Evolutionary conservation across 163 green algal genomes (phyloP).

Genomic region (Chlorella variabilis): DNA sequence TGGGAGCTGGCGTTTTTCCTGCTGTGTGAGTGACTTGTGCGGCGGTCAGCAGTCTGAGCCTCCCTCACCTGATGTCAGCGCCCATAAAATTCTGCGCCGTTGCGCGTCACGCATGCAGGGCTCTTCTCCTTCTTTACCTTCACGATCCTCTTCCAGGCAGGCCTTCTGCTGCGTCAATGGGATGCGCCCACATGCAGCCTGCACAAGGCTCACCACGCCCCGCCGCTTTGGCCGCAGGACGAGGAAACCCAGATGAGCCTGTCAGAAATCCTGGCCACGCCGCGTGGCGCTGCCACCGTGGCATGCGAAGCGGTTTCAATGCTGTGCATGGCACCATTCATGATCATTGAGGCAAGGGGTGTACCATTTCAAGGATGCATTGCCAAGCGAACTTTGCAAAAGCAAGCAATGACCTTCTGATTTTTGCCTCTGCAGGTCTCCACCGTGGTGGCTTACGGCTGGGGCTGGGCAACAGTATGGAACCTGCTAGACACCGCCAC

Average conservation of each 20-base stretch:
- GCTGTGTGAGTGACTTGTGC: constrained; percentile 7
- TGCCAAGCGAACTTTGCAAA: too few species aligned
- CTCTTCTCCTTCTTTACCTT: constrained; percentile 32
- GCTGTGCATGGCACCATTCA: constrained; percentile 73
- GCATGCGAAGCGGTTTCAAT: constrained; percentile 46
- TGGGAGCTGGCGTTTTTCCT: constrained; percentile 39
- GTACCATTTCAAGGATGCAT: neutral
- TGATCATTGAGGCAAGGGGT: constrained; percentile 50
- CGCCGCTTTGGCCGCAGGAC: constrained; percentile 38
- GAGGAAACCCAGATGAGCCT: constrained; percentile 73
- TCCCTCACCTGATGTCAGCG: too few species aligned
- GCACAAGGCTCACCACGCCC: neutral
- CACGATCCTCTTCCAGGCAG: constrained; percentile 29
- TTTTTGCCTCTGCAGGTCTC: constrained; percentile 24
- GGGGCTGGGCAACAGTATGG: constrained; percentile 72
- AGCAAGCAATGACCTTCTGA: too few species aligned
- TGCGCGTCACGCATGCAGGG: too few species aligned
- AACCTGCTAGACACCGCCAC: constrained; percentile 75
- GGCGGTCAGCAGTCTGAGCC: too few species aligned
- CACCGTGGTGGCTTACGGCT: constrained; percentile 69
- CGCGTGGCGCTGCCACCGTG: constrained; percentile 34
- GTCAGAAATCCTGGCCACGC: constrained; percentile 46
- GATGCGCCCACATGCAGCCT: too few species aligned
- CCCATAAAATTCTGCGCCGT: too few species aligned
- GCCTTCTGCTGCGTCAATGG: too few species aligned